phyloP scores from a whole-genome alignment of 2,329 filamentous ascomycete species.

The Botrytis byssoidea region DNA sequence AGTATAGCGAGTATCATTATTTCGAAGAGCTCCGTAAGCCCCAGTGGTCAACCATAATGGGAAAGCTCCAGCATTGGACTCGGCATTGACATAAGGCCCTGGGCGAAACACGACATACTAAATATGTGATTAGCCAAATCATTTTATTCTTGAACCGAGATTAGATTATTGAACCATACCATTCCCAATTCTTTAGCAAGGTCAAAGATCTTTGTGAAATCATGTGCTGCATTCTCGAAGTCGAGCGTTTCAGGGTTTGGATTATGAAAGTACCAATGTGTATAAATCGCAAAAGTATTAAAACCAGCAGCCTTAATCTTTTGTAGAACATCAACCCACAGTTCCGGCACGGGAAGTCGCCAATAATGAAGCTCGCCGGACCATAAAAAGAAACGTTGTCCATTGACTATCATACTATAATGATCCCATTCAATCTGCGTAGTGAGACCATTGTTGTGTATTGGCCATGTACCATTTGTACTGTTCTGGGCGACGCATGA shows the following conservation, averaged over 20 bases:
- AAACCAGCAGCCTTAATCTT: slow-evolving; percentile 76
- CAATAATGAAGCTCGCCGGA: slow-evolving; percentile 48
- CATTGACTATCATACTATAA: slow-evolving; percentile 18
- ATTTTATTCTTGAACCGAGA: background rate
- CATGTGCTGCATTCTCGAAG: slow-evolving; percentile 56
- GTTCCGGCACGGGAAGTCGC: slow-evolving; percentile 56
- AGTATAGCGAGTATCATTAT: slow-evolving; percentile 53
- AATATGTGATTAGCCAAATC: background rate
- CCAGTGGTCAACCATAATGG: slow-evolving; percentile 62
- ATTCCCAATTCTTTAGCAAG: slow-evolving; percentile 70
- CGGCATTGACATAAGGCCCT: slow-evolving; percentile 65
- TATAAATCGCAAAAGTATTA: slow-evolving; percentile 75
- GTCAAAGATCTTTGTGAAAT: slow-evolving; percentile 67
- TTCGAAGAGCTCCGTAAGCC: slow-evolving; percentile 52
- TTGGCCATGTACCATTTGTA: slow-evolving; percentile 15
- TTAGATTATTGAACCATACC: slow-evolving; percentile 45
- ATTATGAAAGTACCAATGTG: slow-evolving; percentile 64
- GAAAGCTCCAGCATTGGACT: slow-evolving; percentile 60
- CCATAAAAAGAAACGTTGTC: slow-evolving; percentile 19
- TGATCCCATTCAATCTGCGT: slow-evolving; percentile 21
- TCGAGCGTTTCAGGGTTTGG: slow-evolving; percentile 68
- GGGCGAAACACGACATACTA: slow-evolving; percentile 62
- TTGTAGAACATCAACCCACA: slow-evolving; percentile 73
- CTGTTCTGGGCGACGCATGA: slow-evolving; percentile 16
- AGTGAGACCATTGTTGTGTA: slow-evolving; percentile 18